These are phyloP conservation scores for Coemansia sp. DNA, from an alignment of 192 early-diverging fungal genomes.

Conservation along the genomic window DNA sequence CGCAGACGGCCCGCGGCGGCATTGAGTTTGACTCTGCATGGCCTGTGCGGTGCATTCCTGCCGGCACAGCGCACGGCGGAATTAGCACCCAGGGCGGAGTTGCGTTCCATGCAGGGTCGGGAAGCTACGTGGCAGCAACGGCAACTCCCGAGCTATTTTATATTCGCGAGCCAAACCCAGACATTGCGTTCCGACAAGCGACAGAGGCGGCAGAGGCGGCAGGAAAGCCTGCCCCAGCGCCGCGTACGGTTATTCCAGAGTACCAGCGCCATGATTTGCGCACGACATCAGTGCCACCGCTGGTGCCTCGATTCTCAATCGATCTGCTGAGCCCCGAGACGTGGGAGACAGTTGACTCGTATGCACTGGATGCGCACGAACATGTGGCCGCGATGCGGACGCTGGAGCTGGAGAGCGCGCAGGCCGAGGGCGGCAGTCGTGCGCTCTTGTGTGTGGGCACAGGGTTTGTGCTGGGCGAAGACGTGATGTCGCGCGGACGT, in stretches of 20 bases:
- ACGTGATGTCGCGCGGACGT: slow-evolving; percentile 84
- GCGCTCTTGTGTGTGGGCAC: slow-evolving; percentile 87
- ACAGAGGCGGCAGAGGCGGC: slow-evolving; percentile 16
- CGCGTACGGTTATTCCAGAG: slow-evolving; percentile 29
- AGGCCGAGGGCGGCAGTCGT: slow-evolving; percentile 83
- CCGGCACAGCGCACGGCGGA: slow-evolving; percentile 42
- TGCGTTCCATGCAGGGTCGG: slow-evolving; percentile 77
- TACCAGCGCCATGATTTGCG: slow-evolving; percentile 35
- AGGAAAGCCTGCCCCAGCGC: slow-evolving; percentile 2
- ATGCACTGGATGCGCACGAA: slow-evolving; percentile 76
- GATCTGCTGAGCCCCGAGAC: slow-evolving; percentile 92
- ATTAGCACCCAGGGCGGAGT: slow-evolving; percentile 63
- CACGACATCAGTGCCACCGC: slow-evolving; percentile 62
- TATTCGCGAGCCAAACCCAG: slow-evolving; percentile 71
- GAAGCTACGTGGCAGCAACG: slow-evolving; percentile 79
- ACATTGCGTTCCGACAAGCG: slow-evolving; percentile 40
- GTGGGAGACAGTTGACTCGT: slow-evolving; percentile 90
- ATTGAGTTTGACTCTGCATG: slow-evolving; percentile 51
- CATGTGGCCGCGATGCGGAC: slow-evolving; percentile 75
- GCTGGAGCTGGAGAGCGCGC: slow-evolving; percentile 79
- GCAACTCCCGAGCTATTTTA: slow-evolving; percentile 65
- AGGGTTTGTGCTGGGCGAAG: slow-evolving; percentile 84
- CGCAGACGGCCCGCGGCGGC: slow-evolving; percentile 24
- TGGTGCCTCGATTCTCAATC: slow-evolving; percentile 64
- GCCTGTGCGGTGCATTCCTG: slow-evolving; percentile 46